These are phyloP conservation scores for Polytrichum formosum DNA, from an alignment of 225 moss, liverwort and hornwort species.

Conservation along the genomic window DNA sequence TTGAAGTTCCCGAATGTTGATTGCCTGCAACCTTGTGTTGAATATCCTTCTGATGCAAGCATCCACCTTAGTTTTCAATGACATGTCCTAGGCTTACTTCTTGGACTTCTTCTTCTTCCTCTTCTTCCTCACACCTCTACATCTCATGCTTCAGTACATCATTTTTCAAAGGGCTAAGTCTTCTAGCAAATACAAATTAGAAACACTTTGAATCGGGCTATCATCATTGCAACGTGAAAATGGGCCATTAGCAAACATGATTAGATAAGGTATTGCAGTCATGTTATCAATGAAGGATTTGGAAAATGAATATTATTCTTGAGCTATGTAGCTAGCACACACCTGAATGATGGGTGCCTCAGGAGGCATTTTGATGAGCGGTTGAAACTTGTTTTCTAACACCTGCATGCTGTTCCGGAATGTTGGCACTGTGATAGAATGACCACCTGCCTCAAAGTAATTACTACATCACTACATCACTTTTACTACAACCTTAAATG, in stretches of 20 bases:
- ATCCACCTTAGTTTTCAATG: constrained; percentile 11
- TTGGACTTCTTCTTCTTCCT: constrained; percentile 15
- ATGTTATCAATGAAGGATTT: not conserved
- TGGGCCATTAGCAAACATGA: not conserved
- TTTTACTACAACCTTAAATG: too few species aligned
- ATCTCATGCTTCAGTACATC: too few species aligned
- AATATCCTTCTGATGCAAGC: constrained; percentile 46
- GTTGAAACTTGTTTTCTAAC: constrained; percentile 30
- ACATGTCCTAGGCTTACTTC: constrained; percentile 22
- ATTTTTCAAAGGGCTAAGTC: too few species aligned
- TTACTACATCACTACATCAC: too few species aligned
- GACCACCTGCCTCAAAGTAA: constrained; percentile 29
- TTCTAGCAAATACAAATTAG: not conserved
- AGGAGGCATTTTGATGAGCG: constrained; percentile 26
- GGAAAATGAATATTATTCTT: not conserved
- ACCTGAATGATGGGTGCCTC: constrained; percentile 18
- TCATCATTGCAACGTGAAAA: not conserved
- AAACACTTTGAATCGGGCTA: too few species aligned
- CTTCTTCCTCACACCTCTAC: constrained; percentile 11
- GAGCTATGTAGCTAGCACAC: not conserved
- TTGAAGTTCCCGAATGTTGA: constrained; percentile 22
- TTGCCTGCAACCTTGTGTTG: not conserved
- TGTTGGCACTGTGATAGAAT: constrained; percentile 28
- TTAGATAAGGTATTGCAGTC: too few species aligned
- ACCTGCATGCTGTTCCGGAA: constrained; percentile 24